Conservation (phyloP, 1,284 basidiomycete genomes). For the Testicularia cyperi region DNA sequence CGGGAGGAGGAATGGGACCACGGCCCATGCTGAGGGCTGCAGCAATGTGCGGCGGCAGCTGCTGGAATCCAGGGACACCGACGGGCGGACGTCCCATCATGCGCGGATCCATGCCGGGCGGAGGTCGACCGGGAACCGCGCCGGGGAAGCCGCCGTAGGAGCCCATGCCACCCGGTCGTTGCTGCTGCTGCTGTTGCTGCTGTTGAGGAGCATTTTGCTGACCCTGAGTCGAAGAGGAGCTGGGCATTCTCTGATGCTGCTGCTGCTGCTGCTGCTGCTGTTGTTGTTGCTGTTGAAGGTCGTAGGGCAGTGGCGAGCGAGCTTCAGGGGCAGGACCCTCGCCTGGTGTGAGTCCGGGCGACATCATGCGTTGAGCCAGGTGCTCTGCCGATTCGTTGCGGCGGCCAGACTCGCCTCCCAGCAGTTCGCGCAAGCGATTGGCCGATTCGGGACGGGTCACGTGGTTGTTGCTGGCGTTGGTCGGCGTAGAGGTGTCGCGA, state of each 20-base stretch:
- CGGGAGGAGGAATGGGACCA: slow-evolving; percentile 33
- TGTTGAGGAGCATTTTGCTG: slow-evolving; percentile 8
- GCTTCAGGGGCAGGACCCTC: slow-evolving; percentile 15
- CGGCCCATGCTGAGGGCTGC: slow-evolving; percentile 25
- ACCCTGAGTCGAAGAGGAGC: slow-evolving; percentile 6
- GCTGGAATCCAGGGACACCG: slow-evolving; percentile 31
- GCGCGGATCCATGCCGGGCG: slow-evolving; percentile 41
- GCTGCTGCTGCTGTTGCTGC: slow-evolving; percentile 13
- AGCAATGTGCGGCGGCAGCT: slow-evolving; percentile 46
- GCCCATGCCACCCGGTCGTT: slow-evolving; percentile 14
- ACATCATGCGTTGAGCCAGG: slow-evolving; percentile 18
- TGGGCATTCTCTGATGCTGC: too few species aligned
- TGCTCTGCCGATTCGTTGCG: slow-evolving; percentile 12
- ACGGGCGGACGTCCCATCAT: slow-evolving; percentile 37
- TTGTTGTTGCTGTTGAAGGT: slow-evolving; percentile 30
- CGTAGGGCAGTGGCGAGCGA: slow-evolving; percentile 26
- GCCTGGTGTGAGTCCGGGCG: slow-evolving; percentile 12
- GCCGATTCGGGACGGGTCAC: slow-evolving; percentile 8
- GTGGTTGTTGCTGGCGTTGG: background rate
- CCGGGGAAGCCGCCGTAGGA: slow-evolving; percentile 26
- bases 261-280: slow-evolving; percentile 19
- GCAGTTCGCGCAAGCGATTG: slow-evolving; percentile 17
- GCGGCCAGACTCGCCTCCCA: slow-evolving; percentile 9
- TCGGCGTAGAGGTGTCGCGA: background rate
- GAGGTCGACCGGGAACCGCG: slow-evolving; percentile 17